These are phyloP conservation scores for Pythium guiyangense DNA, from an alignment of 352 stramenopile genomes.

Conservation along the genomic window DNA sequence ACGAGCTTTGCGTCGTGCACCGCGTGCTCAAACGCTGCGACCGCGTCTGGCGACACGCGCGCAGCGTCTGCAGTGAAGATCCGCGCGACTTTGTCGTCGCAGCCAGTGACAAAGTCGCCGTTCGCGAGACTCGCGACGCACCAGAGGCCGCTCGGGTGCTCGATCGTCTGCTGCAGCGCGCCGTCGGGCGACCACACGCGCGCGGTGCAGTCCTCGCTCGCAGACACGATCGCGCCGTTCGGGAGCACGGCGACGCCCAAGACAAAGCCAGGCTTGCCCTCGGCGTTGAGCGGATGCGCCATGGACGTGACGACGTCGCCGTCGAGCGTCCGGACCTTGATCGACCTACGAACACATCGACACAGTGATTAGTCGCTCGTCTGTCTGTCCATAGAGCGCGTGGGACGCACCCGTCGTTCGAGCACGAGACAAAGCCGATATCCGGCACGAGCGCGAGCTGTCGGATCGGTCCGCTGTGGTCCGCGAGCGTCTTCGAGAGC, in stretches of 20 bases:
- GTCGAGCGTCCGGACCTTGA: slow-evolving; percentile 64
- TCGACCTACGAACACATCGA: slow-evolving; percentile 23
- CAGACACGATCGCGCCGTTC: slow-evolving; percentile 58
- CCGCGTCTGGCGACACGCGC: slow-evolving; percentile 57
- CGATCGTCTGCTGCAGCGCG: slow-evolving; percentile 63
- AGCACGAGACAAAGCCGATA: slow-evolving; percentile 81
- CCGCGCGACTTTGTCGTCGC: slow-evolving; percentile 91
- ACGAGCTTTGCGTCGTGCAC: slow-evolving; percentile 53
- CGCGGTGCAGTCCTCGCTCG: slow-evolving; percentile 80
- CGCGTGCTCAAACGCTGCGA: slow-evolving; percentile 59
- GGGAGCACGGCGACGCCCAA: slow-evolving; percentile 61
- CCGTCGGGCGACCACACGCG: slow-evolving; percentile 66
- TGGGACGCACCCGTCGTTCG: slow-evolving; percentile 58
- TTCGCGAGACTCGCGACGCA: slow-evolving; percentile 74
- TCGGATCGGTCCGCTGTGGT: slow-evolving; percentile 69
- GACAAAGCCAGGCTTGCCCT: slow-evolving; percentile 83
- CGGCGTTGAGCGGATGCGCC: slow-evolving; percentile 71
- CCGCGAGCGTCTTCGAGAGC: slow-evolving; percentile 48
- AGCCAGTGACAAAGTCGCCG: slow-evolving; percentile 91
- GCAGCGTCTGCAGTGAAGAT: slow-evolving; percentile 87
- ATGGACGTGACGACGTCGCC: slow-evolving; percentile 56
- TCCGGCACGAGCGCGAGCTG: slow-evolving; percentile 60
- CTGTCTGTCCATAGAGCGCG: background rate
- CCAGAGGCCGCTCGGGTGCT: slow-evolving; percentile 85
- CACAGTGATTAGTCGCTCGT: too few relatives aligned